Conservation (phyloP, 352 stramenopile species). For the Pythium brachiatum region DNA sequence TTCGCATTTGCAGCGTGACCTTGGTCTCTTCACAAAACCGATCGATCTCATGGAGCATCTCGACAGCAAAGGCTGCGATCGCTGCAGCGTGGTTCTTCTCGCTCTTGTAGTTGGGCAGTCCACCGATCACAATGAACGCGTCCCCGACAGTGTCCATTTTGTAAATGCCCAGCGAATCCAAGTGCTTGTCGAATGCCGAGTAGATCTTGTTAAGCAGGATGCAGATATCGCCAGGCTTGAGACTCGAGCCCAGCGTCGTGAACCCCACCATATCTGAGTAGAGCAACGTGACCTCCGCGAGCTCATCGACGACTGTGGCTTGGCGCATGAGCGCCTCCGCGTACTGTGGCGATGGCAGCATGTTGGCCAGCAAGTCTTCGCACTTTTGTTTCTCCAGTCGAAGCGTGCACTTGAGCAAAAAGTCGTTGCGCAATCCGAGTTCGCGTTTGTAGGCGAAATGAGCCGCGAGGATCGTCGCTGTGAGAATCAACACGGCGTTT, state of each 20-base stretch:
- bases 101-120: slow-evolving; percentile 68
- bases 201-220: slow-evolving; percentile 83
- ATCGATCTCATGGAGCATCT: slow-evolving; percentile 86
- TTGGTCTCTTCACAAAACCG: slow-evolving; percentile 60
- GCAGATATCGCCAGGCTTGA: slow-evolving; percentile 68
- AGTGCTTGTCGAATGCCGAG: slow-evolving; percentile 73
- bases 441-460: slow-evolving; percentile 69
- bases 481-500: slow-evolving; percentile 41
- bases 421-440: slow-evolving; percentile 63
- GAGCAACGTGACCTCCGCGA: slow-evolving; percentile 79
- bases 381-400: slow-evolving; percentile 78
- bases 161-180: slow-evolving; percentile 82
- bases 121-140: slow-evolving; percentile 82
- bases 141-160: slow-evolving; percentile 88
- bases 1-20: slow-evolving; percentile 81
- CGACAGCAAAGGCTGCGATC: slow-evolving; percentile 74
- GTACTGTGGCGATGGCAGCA: slow-evolving; percentile 77
- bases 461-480: slow-evolving; percentile 26
- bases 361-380: slow-evolving; percentile 81
- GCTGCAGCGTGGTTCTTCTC: slow-evolving; percentile 67
- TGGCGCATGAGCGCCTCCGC: slow-evolving; percentile 69
- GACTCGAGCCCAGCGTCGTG: slow-evolving; percentile 55
- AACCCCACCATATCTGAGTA: slow-evolving; percentile 89
- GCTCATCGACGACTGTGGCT: slow-evolving; percentile 74
- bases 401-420: slow-evolving; percentile 77